These are phyloP conservation scores for Aurinia saxatilis DNA, from an alignment of 345 rosid genomes.

Conservation along the genomic window DNA sequence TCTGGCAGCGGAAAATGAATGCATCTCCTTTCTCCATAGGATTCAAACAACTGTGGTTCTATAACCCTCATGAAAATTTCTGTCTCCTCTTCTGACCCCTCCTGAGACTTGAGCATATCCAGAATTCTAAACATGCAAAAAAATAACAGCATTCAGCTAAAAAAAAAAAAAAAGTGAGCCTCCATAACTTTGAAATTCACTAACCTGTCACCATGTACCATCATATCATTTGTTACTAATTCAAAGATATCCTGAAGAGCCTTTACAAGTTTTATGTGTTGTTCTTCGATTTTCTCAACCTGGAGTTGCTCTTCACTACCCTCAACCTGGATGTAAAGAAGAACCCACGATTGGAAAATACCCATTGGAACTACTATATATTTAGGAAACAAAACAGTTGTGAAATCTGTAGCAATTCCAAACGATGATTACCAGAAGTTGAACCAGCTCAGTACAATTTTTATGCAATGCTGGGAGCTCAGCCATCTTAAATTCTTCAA, in stretches of 20 bases:
- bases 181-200: slow-evolving; percentile 2
- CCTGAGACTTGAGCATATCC: slow-evolving; percentile 35
- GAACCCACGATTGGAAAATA: background rate
- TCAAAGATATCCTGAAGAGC: slow-evolving; percentile 94
- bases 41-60: slow-evolving; percentile 69
- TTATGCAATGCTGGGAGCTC: slow-evolving; percentile 57
- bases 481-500: slow-evolving; percentile 66
- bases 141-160: background rate
- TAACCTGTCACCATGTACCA: slow-evolving; percentile 70
- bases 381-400: background rate
- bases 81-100: slow-evolving; percentile 33
- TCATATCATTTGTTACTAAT: slow-evolving; percentile 75
- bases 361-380: background rate
- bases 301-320: slow-evolving; percentile 27
- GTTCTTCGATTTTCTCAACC: slow-evolving; percentile 58
- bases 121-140: slow-evolving; percentile 38
- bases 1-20: slow-evolving; percentile 83
- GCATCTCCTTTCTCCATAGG: slow-evolving; percentile 37
- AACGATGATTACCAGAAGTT: slow-evolving; percentile 65
- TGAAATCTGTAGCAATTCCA: background rate
- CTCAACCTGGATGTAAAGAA: slow-evolving; percentile 22
- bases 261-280: slow-evolving; percentile 51
- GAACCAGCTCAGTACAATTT: slow-evolving; percentile 59
- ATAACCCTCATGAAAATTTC: slow-evolving; percentile 37
- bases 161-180: background rate